Percentiles rank a stretch among this genome's conserved stretches.
Evolutionary conservation across 1,139 yeast genomes (phyloP).

Genomic region (Nakaseomyces kungkrabaensis): DNA sequence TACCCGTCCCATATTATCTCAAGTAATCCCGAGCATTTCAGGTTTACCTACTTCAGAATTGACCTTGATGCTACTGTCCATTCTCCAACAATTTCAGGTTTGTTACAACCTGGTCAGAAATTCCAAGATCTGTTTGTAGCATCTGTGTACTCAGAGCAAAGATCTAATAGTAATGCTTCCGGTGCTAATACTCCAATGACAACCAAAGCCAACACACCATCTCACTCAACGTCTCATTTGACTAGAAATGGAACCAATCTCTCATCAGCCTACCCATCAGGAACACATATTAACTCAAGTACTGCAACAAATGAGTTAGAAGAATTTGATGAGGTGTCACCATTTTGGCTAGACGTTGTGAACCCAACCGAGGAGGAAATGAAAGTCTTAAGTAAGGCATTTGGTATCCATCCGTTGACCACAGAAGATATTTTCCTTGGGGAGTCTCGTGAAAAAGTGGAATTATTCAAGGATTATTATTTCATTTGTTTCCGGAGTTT

Average conservation of each 20-base stretch:
- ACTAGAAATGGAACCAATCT: not conserved
- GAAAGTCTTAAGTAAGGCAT: conserved; percentile 83
- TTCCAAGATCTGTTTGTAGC: conserved; percentile 42
- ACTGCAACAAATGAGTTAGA: conserved; percentile 17
- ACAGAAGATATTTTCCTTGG: conserved; percentile 92
- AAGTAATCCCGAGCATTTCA: conserved; percentile 39
- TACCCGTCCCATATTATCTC: conserved; percentile 36
- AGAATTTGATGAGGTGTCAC: conserved; percentile 32
- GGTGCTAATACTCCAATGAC: conserved; percentile 24
- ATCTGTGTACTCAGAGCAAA: conserved; percentile 27
- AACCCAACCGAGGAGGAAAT: conserved; percentile 95
- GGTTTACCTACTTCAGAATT: conserved; percentile 89
- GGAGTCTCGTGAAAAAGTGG: conserved; percentile 92
- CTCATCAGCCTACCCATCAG: not conserved
- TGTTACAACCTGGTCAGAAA: conserved; percentile 47
- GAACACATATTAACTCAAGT: conserved; percentile 8
- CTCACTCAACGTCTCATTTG: conserved; percentile 11
- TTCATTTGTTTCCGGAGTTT: conserved; percentile 89
- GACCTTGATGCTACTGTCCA: conserved; percentile 83
- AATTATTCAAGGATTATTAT: conserved; percentile 78
- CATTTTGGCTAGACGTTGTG: conserved; percentile 87
- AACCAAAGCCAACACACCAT: conserved; percentile 11
- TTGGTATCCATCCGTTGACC: conserved; percentile 91
- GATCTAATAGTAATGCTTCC: conserved; percentile 5
- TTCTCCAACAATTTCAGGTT: conserved; percentile 79